Percentiles rank a stretch among this genome's conserved stretches.
These are phyloP conservation scores for Colletotrichum sp. DNA, from an alignment of 2,329 filamentous ascomycete genomes.

Conservation along the genomic window DNA sequence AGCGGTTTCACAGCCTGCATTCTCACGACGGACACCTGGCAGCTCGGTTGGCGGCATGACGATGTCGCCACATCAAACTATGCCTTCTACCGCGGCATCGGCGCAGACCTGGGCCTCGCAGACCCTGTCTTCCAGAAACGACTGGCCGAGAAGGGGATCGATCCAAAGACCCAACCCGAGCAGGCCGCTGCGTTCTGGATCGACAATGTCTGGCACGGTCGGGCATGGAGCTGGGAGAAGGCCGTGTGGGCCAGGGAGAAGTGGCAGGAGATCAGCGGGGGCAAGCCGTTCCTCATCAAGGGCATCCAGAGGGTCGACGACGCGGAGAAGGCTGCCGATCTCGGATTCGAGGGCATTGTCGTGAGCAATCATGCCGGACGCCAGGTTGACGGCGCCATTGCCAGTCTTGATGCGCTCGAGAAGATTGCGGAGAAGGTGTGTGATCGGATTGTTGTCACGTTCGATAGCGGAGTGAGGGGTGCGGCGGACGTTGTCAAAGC, in stretches of 20 bases:
- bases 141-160: constrained; percentile 55
- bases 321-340: constrained; percentile 59
- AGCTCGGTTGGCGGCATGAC: constrained; percentile 65
- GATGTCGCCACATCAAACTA: constrained; percentile 63
- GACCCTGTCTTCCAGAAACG: constrained; percentile 65
- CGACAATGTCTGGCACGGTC: constrained; percentile 66
- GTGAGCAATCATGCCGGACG: constrained; percentile 66
- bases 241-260: constrained; percentile 63
- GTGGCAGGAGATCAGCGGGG: constrained; percentile 64
- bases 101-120: constrained; percentile 60
- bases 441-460: constrained; percentile 35
- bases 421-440: constrained; percentile 45
- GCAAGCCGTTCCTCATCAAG: constrained; percentile 65
- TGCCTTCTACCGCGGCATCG: constrained; percentile 66
- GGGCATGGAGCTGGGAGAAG: constrained; percentile 67
- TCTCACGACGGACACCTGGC: constrained; percentile 68
- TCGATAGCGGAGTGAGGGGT: constrained; percentile 54
- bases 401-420: constrained; percentile 49
- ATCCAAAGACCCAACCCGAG: constrained; percentile 45
- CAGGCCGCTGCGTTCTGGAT: constrained; percentile 66
- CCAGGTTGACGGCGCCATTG: constrained; percentile 48
- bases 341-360: constrained; percentile 64
- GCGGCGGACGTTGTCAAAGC: constrained; percentile 66
- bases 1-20: constrained; percentile 63
- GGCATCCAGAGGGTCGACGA: constrained; percentile 67